These are phyloP conservation scores for Pelargonium australe DNA, from an alignment of 441 rosid species.

Conservation along the genomic window DNA sequence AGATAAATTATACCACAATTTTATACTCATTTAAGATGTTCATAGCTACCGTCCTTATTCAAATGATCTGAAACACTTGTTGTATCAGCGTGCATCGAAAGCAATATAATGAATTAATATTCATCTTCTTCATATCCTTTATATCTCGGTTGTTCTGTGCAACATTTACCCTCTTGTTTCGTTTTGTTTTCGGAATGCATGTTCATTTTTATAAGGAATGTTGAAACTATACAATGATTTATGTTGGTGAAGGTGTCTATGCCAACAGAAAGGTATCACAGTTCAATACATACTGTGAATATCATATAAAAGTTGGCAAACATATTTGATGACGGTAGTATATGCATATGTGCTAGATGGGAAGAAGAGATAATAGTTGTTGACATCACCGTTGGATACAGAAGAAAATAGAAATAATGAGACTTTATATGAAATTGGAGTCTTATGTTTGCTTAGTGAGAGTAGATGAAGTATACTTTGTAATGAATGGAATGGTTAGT, in stretches of 20 bases:
- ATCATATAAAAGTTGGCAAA: neutral
- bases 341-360: neutral
- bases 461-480: neutral
- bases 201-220: neutral
- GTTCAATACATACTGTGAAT: neutral
- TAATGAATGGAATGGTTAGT: slow-evolving; percentile 1
- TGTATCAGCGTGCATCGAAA: neutral
- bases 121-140: neutral
- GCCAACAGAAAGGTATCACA: neutral
- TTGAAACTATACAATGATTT: neutral
- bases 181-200: neutral
- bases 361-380: neutral
- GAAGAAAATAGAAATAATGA: neutral
- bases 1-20: neutral
- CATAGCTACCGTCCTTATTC: neutral
- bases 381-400: neutral
- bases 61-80: neutral
- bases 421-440: neutral
- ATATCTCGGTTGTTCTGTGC: neutral
- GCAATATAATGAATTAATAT: neutral
- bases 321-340: neutral
- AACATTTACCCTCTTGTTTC: neutral
- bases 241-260: neutral
- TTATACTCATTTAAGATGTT: neutral
- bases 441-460: neutral